Evolutionary conservation across 345 rosid genomes (phyloP), one percentile per base, ranked within the genome.

Genomic region (Iberis pinnata): DNA sequence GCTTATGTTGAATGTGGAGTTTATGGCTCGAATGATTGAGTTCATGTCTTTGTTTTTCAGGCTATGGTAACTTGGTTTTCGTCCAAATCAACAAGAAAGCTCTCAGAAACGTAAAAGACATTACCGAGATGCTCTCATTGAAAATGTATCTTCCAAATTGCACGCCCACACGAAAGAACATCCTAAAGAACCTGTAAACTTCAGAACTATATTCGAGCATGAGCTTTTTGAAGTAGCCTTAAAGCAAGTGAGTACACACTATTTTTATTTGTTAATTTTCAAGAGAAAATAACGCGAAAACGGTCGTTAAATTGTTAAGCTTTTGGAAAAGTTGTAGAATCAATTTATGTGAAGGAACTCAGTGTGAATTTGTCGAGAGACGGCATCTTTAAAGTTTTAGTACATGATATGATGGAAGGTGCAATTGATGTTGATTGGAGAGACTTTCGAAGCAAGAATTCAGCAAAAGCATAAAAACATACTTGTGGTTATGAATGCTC

Each of bases 401-500:
- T 88, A 37, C 56, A 48, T 46, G 95, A 85, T 52, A 73, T 80
- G 69, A 85, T 92, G 90, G 84, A 73, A 15, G 92, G 88, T 11
- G 89, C 93, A 3, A 58, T 88, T 42, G 95, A 81, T 19, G 96
- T 85, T 41, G 95, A 92, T 43, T 88, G 96, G 95, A 80, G 96
- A 56, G 98, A 88, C 63, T 92, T 66, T 75, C 4, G 93, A 88
- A 52, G 27, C 26, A 36, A 83, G 71, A 60, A 75, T 88, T 41
- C 68, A 77, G 13, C 61, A 53, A 33, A 46, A 76, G 65, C 65
- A 77, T 68, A 54, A 43, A 17, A 70, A 75, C 22, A 76, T 93
- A 77, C 72, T 77, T 13, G 81, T 76, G 0, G 74, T 90, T 65
- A 81, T 83, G 81, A 72, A 69, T 58, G 87, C 95, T 29, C 67